Evolutionary conservation across 345 rosid species (phyloP).

Genomic region (Melaleuca quinquenervia): DNA sequence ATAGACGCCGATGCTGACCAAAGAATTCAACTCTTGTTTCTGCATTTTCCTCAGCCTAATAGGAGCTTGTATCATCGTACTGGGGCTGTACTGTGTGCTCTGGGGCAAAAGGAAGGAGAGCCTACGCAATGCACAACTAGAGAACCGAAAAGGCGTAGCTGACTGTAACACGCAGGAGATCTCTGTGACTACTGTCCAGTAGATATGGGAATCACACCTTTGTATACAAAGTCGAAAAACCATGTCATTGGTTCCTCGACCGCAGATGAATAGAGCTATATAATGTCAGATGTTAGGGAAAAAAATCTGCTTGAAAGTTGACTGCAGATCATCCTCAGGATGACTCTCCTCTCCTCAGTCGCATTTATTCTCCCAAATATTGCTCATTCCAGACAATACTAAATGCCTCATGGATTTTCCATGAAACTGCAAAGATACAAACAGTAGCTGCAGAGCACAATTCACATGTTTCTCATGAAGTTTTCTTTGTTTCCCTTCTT

Average conservation of each 20-base stretch:
- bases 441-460: neutral
- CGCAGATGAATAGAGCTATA: neutral
- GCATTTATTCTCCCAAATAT: neutral
- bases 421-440: neutral
- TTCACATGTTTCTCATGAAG: neutral
- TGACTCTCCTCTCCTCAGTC: neutral
- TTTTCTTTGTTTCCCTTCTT: neutral
- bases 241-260: neutral
- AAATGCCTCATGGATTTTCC: neutral
- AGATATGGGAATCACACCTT: neutral
- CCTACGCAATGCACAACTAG: neutral
- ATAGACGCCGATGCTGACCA: neutral
- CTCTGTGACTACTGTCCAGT: neutral
- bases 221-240: too few relatives aligned
- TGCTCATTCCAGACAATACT: neutral
- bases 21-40: neutral
- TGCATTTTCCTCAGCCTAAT: conserved; percentile 5
- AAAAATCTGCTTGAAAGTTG: neutral
- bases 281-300: neutral
- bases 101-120: conserved; percentile 27
- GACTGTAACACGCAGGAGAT: neutral
- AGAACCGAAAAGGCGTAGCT: neutral
- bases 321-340: neutral
- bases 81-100: conserved; percentile 24
- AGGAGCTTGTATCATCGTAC: conserved; percentile 18